These are phyloP conservation scores for Bolboschoenoplectus hybrid DNA, from an alignment of 202 grass and related monocot genomes.

Conservation along the genomic window DNA sequence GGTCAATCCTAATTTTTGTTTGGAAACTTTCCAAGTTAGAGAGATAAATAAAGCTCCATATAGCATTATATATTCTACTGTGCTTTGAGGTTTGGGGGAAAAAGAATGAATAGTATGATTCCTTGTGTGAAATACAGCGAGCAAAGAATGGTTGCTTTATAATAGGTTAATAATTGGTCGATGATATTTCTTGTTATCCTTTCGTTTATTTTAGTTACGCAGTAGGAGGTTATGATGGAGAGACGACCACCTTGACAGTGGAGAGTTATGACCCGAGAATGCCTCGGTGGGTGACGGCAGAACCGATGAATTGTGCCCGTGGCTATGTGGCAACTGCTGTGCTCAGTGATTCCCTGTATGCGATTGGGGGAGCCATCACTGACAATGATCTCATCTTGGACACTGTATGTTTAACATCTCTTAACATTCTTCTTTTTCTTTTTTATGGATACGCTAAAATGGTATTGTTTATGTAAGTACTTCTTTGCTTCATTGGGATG, in stretches of 20 bases:
- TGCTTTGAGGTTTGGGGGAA: not conserved
- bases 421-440: not conserved
- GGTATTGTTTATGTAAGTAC: not conserved
- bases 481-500: slow-evolving; percentile 16
- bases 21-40: not conserved
- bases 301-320: slow-evolving; percentile 60
- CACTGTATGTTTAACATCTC: slow-evolving; percentile 51
- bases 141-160: not conserved
- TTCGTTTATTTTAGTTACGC: slow-evolving; percentile 54
- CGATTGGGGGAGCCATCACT: slow-evolving; percentile 57
- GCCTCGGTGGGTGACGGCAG: slow-evolving; percentile 54
- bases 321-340: slow-evolving; percentile 66
- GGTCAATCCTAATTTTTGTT: not conserved
- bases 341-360: slow-evolving; percentile 60
- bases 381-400: slow-evolving; percentile 58
- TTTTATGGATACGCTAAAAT: slow-evolving; percentile 3
- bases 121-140: not conserved
- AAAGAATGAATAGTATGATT: not conserved
- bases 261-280: slow-evolving; percentile 70
- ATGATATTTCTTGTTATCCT: not conserved
- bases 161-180: not conserved
- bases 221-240: slow-evolving; percentile 63
- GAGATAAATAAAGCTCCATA: not conserved
- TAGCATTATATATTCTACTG: not conserved
- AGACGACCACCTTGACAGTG: slow-evolving; percentile 48